phyloP scores from a whole-genome alignment of 2,329 filamentous ascomycete genomes.

The Nothophoma quercina region DNA sequence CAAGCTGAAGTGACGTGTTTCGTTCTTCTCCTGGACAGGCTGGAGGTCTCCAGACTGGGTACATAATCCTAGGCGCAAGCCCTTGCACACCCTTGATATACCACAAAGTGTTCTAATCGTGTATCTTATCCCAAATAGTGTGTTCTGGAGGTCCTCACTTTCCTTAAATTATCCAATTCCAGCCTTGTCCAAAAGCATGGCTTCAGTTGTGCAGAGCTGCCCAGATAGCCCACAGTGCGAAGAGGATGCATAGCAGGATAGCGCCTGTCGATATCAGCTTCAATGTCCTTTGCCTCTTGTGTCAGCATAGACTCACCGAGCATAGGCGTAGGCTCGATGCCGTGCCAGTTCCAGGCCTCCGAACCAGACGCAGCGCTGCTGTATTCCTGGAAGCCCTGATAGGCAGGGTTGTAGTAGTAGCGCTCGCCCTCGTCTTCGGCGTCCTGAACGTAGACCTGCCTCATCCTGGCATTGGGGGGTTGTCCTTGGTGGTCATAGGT shows the following conservation, averaged over 20 bases:
- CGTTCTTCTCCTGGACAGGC: neutral
- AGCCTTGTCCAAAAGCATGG: neutral
- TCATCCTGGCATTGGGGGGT: neutral
- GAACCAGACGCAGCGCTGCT: neutral
- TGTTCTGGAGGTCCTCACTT: neutral
- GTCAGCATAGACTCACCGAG: neutral
- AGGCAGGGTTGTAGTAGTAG: neutral
- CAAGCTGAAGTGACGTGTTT: neutral
- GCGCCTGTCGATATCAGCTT: neutral
- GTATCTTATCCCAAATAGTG: no score
- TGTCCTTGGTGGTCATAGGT: neutral
- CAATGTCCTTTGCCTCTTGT: neutral
- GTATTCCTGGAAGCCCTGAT: neutral
- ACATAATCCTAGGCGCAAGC: no score
- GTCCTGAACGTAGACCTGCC: neutral
- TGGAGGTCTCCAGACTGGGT: no score
- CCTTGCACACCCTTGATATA: no score
- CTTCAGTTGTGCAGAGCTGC: neutral
- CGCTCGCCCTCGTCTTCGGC: neutral
- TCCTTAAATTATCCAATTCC: neutral
- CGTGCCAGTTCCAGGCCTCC: no score
- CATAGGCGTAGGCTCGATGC: neutral
- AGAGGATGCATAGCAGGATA: neutral
- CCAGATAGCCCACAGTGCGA: neutral
- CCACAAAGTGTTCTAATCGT: no score